phyloP scores from a whole-genome alignment of 2,329 filamentous ascomycete genomes.

The Chrysoporthe austroafricana region DNA sequence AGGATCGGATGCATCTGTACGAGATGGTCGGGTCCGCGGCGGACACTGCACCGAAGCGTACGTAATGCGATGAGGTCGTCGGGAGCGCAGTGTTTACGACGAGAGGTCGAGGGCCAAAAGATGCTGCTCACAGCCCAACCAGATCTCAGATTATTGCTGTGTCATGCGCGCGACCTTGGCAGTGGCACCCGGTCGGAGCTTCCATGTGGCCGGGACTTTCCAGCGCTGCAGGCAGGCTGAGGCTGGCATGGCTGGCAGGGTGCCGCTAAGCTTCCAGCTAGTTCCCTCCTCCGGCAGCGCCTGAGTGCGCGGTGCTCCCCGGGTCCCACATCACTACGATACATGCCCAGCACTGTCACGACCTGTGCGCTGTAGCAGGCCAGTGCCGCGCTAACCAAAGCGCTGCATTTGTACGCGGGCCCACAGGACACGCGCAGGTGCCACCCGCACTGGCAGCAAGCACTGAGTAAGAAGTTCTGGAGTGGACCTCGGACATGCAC shows the following conservation, averaged over 20 bases:
- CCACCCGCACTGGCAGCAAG: not conserved
- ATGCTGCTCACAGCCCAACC: slow-evolving; percentile 4
- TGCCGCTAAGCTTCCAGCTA: slow-evolving; percentile 9
- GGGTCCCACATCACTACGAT: not conserved
- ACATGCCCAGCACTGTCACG: no score
- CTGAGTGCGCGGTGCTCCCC: not conserved
- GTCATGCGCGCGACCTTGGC: slow-evolving; percentile 14
- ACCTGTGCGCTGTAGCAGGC: not conserved
- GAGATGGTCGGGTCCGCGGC: slow-evolving; percentile 20
- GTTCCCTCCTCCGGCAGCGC: not conserved
- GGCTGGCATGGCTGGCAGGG: not conserved
- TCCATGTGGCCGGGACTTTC: slow-evolving; percentile 7
- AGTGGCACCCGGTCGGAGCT: slow-evolving; percentile 8
- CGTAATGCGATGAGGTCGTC: slow-evolving; percentile 25
- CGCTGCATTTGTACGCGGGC: not conserved
- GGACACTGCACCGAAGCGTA: slow-evolving; percentile 24
- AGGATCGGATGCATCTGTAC: slow-evolving; percentile 23
- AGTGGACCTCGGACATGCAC: not conserved
- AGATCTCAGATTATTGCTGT: slow-evolving; percentile 10
- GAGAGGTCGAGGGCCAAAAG: slow-evolving; percentile 3
- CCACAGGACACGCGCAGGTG: slow-evolving; percentile 4
- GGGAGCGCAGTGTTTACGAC: slow-evolving; percentile 17
- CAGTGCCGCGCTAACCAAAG: not conserved
- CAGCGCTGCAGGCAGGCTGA: not conserved
- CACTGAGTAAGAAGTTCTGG: not conserved